phyloP scores from a whole-genome alignment of 2,329 filamentous ascomycete species.

The Chaetomium globosum region DNA sequence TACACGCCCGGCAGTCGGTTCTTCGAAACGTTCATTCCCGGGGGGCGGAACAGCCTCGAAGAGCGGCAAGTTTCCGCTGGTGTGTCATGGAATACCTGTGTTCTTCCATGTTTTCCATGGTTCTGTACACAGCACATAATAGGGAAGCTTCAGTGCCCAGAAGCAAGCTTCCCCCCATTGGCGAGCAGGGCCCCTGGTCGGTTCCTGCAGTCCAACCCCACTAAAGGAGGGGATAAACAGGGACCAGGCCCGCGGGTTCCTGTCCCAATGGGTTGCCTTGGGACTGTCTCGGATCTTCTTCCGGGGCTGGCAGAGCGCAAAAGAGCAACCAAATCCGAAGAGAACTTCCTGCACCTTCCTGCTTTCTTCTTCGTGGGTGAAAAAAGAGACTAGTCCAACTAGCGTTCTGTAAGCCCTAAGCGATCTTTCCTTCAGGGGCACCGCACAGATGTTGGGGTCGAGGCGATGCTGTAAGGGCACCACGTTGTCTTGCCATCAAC shows the following conservation, averaged over 20 bases:
- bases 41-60: not conserved
- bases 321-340: constrained; percentile 14
- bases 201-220: not conserved
- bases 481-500: constrained; percentile 23
- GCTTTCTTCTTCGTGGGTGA: not conserved
- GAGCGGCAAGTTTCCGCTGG: not conserved
- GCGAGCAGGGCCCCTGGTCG: not conserved
- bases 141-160: not conserved
- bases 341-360: not conserved
- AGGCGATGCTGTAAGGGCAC: constrained; percentile 17
- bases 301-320: constrained; percentile 7
- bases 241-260: constrained; percentile 26
- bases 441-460: constrained; percentile 6
- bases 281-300: constrained; percentile 28
- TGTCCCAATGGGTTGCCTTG: constrained; percentile 14
- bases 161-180: constrained; percentile 16
- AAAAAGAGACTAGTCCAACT: not conserved
- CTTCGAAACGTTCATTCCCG: not conserved
- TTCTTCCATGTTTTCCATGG: constrained; percentile 16
- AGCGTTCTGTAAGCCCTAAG: constrained; percentile 15
- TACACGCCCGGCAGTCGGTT: not conserved
- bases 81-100: constrained; percentile 11
- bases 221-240: constrained; percentile 14
- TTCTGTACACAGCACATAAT: not conserved
- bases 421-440: constrained; percentile 11